Evolutionary conservation across 2,329 filamentous ascomycete genomes (phyloP).

Genomic region (Byssothecium circinans): DNA sequence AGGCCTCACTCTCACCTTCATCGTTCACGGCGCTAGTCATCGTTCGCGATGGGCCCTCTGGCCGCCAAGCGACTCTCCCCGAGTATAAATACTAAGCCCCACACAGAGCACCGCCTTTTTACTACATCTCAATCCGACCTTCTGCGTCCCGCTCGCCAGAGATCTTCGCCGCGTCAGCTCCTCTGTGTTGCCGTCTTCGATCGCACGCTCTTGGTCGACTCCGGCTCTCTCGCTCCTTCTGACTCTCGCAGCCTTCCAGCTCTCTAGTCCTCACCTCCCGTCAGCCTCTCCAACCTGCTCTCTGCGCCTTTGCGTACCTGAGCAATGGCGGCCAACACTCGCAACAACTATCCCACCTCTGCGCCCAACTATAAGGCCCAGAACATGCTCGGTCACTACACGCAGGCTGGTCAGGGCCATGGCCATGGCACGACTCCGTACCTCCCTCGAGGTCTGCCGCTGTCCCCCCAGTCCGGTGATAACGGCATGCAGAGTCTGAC

Average conservation of each 20-base stretch:
- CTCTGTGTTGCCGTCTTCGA: conserved; percentile 10
- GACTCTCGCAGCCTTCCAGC: conserved; percentile 1
- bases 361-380: conserved; percentile 35
- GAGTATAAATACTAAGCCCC: not conserved
- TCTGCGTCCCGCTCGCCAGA: conserved; percentile 18
- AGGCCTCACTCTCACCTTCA: conserved; percentile 21
- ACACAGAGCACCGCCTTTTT: conserved; percentile 33
- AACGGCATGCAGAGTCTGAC: conserved; percentile 37
- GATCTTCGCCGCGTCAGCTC: conserved; percentile 13
- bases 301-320: conserved; percentile 1
- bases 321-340: conserved; percentile 35
- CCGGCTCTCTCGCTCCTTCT: not conserved
- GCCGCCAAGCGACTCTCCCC: not conserved
- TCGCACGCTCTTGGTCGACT: conserved; percentile 8
- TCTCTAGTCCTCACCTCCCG: not conserved
- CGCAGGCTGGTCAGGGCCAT: conserved; percentile 30
- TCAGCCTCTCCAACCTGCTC: not conserved
- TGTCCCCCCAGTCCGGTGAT: conserved; percentile 33
- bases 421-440: conserved; percentile 36
- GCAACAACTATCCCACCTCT: conserved; percentile 30
- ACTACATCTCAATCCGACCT: conserved; percentile 33
- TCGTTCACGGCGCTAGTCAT: conserved; percentile 13
- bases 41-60: not conserved
- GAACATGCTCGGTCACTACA: conserved; percentile 35
- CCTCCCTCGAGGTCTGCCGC: conserved; percentile 40